Conservation (phyloP, 768 basidiomycete species). For the Lyophyllum decastes region DNA sequence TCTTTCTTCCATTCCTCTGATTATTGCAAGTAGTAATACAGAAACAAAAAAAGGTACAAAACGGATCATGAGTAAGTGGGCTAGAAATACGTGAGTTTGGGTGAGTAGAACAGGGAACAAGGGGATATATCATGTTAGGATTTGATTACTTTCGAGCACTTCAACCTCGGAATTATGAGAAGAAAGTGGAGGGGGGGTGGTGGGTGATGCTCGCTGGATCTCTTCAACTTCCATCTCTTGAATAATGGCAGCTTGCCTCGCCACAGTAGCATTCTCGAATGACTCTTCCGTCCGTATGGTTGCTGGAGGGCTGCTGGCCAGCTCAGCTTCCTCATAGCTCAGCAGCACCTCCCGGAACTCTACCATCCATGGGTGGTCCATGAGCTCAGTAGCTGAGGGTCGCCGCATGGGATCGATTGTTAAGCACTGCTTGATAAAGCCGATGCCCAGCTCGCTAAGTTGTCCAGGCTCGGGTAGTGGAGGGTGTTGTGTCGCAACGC, state of each 20-base stretch:
- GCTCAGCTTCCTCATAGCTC: constrained; percentile 67
- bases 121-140: background rate
- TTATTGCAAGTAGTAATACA: constrained; percentile 5
- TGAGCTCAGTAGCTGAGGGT: constrained; percentile 82
- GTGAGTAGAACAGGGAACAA: background rate
- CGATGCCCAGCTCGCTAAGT: constrained; percentile 85
- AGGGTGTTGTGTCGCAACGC: constrained; percentile 94
- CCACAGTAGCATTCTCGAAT: constrained; percentile 51
- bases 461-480: constrained; percentile 91
- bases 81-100: constrained; percentile 1
- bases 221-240: constrained; percentile 64
- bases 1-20: background rate
- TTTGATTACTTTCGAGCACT: background rate
- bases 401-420: constrained; percentile 83
- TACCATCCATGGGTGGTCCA: constrained; percentile 89
- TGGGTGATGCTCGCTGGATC: constrained; percentile 53
- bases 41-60: constrained; percentile 5
- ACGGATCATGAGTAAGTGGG: constrained; percentile 6
- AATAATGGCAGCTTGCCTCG: constrained; percentile 56
- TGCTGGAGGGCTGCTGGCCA: constrained; percentile 46
- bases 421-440: constrained; percentile 91
- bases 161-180: constrained; percentile 16
- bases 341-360: constrained; percentile 73
- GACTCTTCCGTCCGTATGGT: constrained; percentile 49
- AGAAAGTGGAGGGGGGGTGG: constrained; percentile 40